Percentiles rank a stretch among this genome's conserved stretches.
Conservation (phyloP, 2,329 filamentous ascomycete genomes). For the Fusarium caatingaense region DNA sequence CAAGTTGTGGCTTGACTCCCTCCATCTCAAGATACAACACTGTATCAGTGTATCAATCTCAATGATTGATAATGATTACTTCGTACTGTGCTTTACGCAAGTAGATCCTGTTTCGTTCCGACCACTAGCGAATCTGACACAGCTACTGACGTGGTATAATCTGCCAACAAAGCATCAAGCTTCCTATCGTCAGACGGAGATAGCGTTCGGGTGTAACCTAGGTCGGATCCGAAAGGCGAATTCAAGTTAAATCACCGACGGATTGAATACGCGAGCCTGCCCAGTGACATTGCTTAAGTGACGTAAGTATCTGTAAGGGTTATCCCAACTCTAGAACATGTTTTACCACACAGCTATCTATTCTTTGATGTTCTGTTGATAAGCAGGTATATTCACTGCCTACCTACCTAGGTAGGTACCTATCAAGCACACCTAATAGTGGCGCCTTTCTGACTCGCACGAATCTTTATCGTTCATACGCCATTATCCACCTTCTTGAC, state of each 20-base stretch:
- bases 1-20: constrained; percentile 26
- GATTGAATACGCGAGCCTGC: not conserved
- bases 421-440: not conserved
- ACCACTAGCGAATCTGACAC: not conserved
- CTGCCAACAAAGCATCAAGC: constrained; percentile 7
- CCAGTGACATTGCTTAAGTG: not conserved
- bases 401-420: no score
- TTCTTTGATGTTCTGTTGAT: not conserved
- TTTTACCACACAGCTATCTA: not conserved
- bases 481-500: not conserved
- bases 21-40: not conserved
- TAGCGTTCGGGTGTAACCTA: constrained; percentile 5
- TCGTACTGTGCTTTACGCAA: constrained; percentile 3
- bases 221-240: constrained; percentile 16
- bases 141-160: constrained; percentile 2
- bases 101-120: not conserved
- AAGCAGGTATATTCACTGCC: not conserved
- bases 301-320: not conserved
- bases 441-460: not conserved
- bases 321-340: not conserved
- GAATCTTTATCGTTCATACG: not conserved
- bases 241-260: not conserved
- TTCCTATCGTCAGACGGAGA: not conserved
- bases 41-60: not conserved
- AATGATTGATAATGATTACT: not conserved